phyloP scores from a whole-genome alignment of 2,329 filamentous ascomycete genomes.

The Zarea fungicola region DNA sequence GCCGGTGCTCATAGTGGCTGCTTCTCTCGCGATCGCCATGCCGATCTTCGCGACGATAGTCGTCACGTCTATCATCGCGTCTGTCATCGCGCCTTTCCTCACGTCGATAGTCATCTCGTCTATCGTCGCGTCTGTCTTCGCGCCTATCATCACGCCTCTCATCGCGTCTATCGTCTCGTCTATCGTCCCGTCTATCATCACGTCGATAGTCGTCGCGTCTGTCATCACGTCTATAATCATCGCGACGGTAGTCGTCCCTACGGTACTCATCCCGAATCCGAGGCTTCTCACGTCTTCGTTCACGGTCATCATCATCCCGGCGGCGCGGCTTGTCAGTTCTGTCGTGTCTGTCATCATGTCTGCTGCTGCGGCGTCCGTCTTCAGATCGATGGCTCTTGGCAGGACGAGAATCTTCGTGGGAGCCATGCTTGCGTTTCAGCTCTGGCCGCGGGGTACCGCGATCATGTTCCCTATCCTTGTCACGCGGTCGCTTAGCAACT shows the following conservation, averaged over 20 bases:
- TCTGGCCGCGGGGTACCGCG: slow-evolving; percentile 48
- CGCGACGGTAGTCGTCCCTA: slow-evolving; percentile 18
- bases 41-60: slow-evolving; percentile 15
- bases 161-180: slow-evolving; percentile 18
- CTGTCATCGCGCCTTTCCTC: slow-evolving; percentile 15
- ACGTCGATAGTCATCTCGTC: slow-evolving; percentile 18
- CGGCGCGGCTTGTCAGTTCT: slow-evolving; percentile 26
- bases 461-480: slow-evolving; percentile 47
- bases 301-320: slow-evolving; percentile 24
- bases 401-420: slow-evolving; percentile 38
- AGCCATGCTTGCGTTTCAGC: slow-evolving; percentile 56
- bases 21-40: slow-evolving; percentile 20
- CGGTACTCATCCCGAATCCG: slow-evolving; percentile 19
- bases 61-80: slow-evolving; percentile 17
- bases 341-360: slow-evolving; percentile 33
- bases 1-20: slow-evolving; percentile 23
- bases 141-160: slow-evolving; percentile 20
- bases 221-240: not conserved
- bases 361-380: slow-evolving; percentile 33
- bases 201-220: slow-evolving; percentile 11
- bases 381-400: slow-evolving; percentile 39
- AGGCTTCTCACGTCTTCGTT: slow-evolving; percentile 18
- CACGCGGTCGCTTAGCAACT: slow-evolving; percentile 37
- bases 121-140: slow-evolving; percentile 23
- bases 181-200: slow-evolving; percentile 19